phyloP scores from a whole-genome alignment of 805 yeast species.

The Blastobotrys parvus region DNA sequence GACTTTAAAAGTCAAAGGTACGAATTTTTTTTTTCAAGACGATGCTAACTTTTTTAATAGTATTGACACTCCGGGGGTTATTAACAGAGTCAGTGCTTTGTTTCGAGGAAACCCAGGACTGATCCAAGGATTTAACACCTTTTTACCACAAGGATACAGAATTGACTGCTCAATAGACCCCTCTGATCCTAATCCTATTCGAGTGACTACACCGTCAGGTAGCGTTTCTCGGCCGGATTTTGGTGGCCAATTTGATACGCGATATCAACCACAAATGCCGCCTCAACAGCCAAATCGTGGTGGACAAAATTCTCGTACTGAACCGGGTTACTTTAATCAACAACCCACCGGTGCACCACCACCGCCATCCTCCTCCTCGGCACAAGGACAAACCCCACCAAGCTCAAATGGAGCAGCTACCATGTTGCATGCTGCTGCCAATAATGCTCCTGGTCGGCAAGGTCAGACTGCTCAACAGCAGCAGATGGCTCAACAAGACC shows the following conservation, averaged over 20 bases:
- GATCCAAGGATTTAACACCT: conserved; percentile 96
- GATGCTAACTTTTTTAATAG: conserved; percentile 8
- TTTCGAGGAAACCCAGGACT: conserved; percentile 87
- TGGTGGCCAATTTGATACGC: conserved; percentile 6
- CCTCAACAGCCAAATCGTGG: conserved; percentile 7
- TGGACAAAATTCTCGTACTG: conserved; percentile 12
- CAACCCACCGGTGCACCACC: conserved; percentile 4
- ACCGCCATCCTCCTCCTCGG: background rate
- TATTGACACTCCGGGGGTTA: conserved; percentile 97
- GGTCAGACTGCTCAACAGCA: conserved; percentile 9
- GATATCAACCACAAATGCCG: conserved; percentile 7
- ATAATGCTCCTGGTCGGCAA: conserved; percentile 10
- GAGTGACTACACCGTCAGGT: conserved; percentile 94
- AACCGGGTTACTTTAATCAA: background rate
- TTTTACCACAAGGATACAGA: conserved; percentile 90
- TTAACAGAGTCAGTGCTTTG: conserved; percentile 83
- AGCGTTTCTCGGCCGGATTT: conserved; percentile 41
- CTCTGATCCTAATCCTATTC: conserved; percentile 81
- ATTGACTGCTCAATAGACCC: conserved; percentile 89
- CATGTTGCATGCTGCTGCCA: conserved; percentile 5
- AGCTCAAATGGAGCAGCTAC: conserved; percentile 12
- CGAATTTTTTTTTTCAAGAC: conserved; percentile 21
- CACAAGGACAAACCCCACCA: conserved; percentile 1
- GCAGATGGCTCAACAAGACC: conserved; percentile 14
- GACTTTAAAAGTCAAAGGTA: conserved; percentile 91